Conservation (phyloP, 2,329 filamentous ascomycete species). For the Penicillium concentricum region DNA sequence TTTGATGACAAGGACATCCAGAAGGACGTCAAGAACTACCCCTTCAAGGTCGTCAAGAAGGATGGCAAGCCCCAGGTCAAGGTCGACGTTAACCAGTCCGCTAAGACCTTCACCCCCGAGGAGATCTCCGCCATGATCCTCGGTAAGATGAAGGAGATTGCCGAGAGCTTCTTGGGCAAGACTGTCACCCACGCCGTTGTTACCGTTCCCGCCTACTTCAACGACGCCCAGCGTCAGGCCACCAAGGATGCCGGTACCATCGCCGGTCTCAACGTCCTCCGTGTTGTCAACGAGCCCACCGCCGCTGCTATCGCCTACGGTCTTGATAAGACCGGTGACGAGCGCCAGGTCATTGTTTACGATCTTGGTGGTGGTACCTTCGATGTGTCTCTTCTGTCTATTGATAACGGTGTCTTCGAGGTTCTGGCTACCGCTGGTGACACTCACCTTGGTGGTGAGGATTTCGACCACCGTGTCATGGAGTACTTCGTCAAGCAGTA, state of each 20-base stretch:
- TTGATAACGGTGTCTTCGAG: slow-evolving; percentile 90
- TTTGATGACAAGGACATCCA: slow-evolving; percentile 83
- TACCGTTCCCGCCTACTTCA: slow-evolving; percentile 96
- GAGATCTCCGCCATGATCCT: slow-evolving; percentile 67
- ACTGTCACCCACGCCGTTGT: slow-evolving; percentile 69
- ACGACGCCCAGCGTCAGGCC: slow-evolving; percentile 94
- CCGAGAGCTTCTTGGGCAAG: slow-evolving; percentile 62
- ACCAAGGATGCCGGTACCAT: slow-evolving; percentile 94
- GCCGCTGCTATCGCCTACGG: slow-evolving; percentile 94
- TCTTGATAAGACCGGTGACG: slow-evolving; percentile 78
- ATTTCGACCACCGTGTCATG: slow-evolving; percentile 98
- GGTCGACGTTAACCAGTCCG: slow-evolving; percentile 58
- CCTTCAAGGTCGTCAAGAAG: slow-evolving; percentile 89
- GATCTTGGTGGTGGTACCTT: slow-evolving; percentile 94
- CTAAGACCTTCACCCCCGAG: slow-evolving; percentile 65
- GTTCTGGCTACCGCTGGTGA: slow-evolving; percentile 94
- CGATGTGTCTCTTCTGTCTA: slow-evolving; percentile 89
- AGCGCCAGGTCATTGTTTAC: slow-evolving; percentile 89
- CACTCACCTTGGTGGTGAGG: slow-evolving; percentile 95
- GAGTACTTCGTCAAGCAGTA: slow-evolving; percentile 94
- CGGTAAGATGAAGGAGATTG: slow-evolving; percentile 67
- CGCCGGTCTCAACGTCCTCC: slow-evolving; percentile 89
- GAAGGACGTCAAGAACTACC: slow-evolving; percentile 95
- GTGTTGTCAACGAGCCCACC: slow-evolving; percentile 95
- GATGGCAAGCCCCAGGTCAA: slow-evolving; percentile 84